Base-by-base conservation (phyloP, 2,329 filamentous ascomycete species). In the Trichophyton equinum region DNA sequence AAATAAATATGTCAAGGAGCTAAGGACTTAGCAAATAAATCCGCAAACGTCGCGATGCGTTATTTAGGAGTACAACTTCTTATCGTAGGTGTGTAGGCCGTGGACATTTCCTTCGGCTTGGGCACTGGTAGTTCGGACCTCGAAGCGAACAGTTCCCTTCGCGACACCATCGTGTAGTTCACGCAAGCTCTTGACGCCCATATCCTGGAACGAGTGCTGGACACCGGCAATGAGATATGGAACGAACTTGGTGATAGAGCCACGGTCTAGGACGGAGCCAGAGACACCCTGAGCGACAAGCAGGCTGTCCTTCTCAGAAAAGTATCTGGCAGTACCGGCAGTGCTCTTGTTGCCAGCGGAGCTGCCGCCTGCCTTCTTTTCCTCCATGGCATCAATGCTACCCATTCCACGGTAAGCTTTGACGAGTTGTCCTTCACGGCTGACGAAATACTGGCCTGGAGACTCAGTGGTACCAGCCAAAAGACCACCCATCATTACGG, bases 381-480 rank as follows among this genome's bases (percentile, higher is more conserved):
- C 92, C 78, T 97, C 91, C 94, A 99, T 99, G 67, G 94, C 94
- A 70, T 96, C 94, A 73, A 99, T 99, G 76, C 87, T 91, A 67
- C 94, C 94, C 94, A 99, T 99, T 63, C 94, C 94, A 76, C 94
- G 89, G 82, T 99, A 99, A 46, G 94, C 91, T 83, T 99, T 99
- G 76, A 99, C 92, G 60, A 99, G 86, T 82, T 97, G 95, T 66
- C 94, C 94, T 77, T 97, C 92, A 63, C 89, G 87, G 71, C 89
- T 95, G 68, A 99, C 90, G 72, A 95, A 97, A 67, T 95, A 97
- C 66, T 92, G 91, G 66, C 94, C 95, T 40, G 94, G 94, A 42
- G 92, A 97, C 78, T 99, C 94, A 47, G 92, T 96, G 65, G 94
- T 97, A 73, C 95, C 94, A 58, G 94, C 94, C 66, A 99, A 83